These are phyloP conservation scores for Fusarium setosum DNA, from an alignment of 2,329 filamentous ascomycete species.

Conservation along the genomic window DNA sequence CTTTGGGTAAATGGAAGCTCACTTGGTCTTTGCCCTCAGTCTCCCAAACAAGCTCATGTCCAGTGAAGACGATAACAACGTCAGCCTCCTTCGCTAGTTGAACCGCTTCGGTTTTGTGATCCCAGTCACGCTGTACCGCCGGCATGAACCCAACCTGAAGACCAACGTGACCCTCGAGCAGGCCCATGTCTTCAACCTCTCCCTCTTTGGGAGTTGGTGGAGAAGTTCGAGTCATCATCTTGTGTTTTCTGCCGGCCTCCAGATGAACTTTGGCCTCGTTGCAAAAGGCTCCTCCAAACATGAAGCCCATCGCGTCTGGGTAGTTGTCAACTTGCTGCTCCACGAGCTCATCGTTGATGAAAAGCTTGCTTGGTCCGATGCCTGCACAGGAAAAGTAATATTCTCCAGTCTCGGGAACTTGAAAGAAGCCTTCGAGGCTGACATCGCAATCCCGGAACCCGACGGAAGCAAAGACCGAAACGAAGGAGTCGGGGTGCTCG, in stretches of 20 bases:
- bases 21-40: slow-evolving; percentile 73
- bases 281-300: not conserved
- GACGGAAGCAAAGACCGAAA: not conserved
- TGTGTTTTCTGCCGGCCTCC: not conserved
- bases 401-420: not conserved
- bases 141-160: not conserved
- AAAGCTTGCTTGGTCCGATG: slow-evolving; percentile 1
- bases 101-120: slow-evolving; percentile 41
- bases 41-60: slow-evolving; percentile 61
- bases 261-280: not conserved
- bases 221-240: not conserved
- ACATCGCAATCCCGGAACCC: not conserved
- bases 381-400: slow-evolving; percentile 14
- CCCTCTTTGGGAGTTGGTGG: not conserved
- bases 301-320: slow-evolving; percentile 7
- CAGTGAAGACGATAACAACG: slow-evolving; percentile 63
- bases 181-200: not conserved
- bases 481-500: not conserved
- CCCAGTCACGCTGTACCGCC: not conserved
- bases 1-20: slow-evolving; percentile 72
- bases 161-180: not conserved
- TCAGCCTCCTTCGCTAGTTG: slow-evolving; percentile 66
- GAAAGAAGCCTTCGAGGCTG: not conserved
- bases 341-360: not conserved
- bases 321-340: not conserved